Evolutionary conservation across 2,329 filamentous ascomycete genomes (phyloP).

Genomic region (Monilinia vaccinii-corymbosi): DNA sequence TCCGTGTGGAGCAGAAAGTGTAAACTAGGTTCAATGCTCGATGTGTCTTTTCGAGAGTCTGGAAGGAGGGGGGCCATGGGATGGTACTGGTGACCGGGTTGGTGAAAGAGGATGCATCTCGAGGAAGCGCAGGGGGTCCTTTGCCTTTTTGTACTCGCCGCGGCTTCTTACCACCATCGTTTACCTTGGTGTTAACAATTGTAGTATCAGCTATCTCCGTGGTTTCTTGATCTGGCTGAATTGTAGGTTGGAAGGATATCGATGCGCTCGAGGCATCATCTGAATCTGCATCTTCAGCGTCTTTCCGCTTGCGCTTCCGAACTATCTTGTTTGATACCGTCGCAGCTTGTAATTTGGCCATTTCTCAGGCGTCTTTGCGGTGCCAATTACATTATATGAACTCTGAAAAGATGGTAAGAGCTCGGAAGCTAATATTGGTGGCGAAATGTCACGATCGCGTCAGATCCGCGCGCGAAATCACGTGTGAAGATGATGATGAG

Average conservation of each 20-base stretch:
- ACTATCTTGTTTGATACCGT: slow-evolving; percentile 36
- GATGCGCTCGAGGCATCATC: slow-evolving; percentile 1
- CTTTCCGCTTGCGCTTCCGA: slow-evolving; percentile 33
- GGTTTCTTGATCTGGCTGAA: background rate
- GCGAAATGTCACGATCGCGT: background rate
- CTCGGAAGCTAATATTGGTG: background rate
- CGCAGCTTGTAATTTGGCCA: slow-evolving; percentile 35
- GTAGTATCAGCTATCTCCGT: slow-evolving; percentile 27
- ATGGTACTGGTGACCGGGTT: slow-evolving; percentile 20
- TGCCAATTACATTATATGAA: background rate
- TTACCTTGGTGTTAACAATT: slow-evolving; percentile 44
- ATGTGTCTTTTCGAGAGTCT: slow-evolving; percentile 64
- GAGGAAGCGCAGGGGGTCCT: slow-evolving; percentile 15
- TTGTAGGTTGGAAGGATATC: background rate
- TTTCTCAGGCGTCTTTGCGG: background rate
- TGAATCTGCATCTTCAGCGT: slow-evolving; percentile 19
- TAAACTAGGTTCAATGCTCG: slow-evolving; percentile 85
- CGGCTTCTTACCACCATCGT: slow-evolving; percentile 42
- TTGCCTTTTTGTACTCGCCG: slow-evolving; percentile 35
- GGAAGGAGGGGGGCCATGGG: slow-evolving; percentile 67
- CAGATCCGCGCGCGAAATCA: background rate
- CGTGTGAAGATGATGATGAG: background rate
- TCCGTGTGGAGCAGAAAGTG: slow-evolving; percentile 89
- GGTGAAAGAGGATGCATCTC: slow-evolving; percentile 21
- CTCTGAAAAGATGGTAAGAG: background rate